phyloP scores from a whole-genome alignment of 257 asterid species.

The Nicotiana sylvestris region DNA sequence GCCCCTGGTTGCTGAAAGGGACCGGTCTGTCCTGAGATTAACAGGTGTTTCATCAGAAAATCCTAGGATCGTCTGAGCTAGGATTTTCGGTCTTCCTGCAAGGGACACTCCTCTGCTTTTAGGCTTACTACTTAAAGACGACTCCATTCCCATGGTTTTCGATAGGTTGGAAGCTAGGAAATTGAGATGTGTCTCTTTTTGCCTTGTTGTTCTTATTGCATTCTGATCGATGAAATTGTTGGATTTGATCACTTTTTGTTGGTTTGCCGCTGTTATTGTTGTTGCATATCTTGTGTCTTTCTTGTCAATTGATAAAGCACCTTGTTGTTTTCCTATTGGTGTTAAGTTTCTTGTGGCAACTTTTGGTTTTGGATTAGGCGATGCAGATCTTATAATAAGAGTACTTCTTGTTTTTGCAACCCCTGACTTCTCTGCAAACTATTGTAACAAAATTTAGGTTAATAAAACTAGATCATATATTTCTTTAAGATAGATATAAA shows the following conservation, averaged over 20 bases:
- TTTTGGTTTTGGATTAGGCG: conserved; percentile 36
- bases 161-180: conserved; percentile 34
- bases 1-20: conserved; percentile 46
- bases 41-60: conserved; percentile 42
- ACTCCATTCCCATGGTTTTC: conserved; percentile 28
- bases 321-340: conserved; percentile 44
- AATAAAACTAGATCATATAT: background rate
- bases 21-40: conserved; percentile 43
- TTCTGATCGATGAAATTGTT: background rate
- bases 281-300: conserved; percentile 22
- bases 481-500: too few relatives aligned
- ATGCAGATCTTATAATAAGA: conserved; percentile 19
- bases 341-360: conserved; percentile 34
- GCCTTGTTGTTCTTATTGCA: conserved; percentile 6
- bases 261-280: background rate
- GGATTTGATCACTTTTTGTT: conserved; percentile 21
- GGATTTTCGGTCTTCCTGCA: conserved; percentile 20
- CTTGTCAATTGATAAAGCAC: conserved; percentile 17
- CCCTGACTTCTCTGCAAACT: conserved; percentile 54
- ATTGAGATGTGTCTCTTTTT: conserved; percentile 13
- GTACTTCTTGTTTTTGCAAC: conserved; percentile 16
- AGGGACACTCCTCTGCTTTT: conserved; percentile 45
- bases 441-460: background rate
- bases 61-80: conserved; percentile 16
- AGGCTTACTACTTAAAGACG: conserved; percentile 21